Conservation (phyloP, 352 stramenopile species). For the Phytophthora lateralis region DNA sequence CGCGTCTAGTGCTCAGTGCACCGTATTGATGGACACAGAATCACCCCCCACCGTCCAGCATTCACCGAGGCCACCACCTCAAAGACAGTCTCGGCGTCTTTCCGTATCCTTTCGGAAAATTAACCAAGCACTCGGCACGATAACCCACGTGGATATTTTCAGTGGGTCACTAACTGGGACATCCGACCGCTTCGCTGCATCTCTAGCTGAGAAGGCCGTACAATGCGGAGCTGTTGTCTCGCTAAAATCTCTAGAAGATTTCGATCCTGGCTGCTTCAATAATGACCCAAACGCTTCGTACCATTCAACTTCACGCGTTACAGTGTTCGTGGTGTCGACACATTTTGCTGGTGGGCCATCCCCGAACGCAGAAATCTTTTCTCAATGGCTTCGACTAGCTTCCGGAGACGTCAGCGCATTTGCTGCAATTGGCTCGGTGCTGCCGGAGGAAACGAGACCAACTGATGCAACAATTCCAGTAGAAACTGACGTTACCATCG, state of each 20-base stretch:
- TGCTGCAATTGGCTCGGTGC: conserved; percentile 1
- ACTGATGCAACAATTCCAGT: neutral
- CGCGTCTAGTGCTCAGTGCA: neutral
- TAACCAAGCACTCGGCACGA: conserved; percentile 2
- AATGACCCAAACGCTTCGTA: conserved; percentile 32
- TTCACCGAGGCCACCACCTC: neutral
- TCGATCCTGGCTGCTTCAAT: conserved; percentile 34
- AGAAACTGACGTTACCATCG: neutral
- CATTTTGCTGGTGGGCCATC: conserved; percentile 91
- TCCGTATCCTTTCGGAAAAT: conserved; percentile 9
- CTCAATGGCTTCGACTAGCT: conserved; percentile 14
- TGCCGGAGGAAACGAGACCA: neutral
- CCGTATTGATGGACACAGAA: conserved; percentile 1
- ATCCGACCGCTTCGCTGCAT: conserved; percentile 85
- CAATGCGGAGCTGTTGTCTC: conserved; percentile 40
- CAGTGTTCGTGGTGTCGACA: conserved; percentile 90
- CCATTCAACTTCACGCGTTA: conserved; percentile 30
- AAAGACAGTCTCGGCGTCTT: neutral
- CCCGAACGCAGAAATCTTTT: conserved; percentile 44
- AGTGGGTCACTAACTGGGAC: conserved; percentile 93
- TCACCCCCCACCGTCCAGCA: neutral
- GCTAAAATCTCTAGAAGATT: conserved; percentile 37
- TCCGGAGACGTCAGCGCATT: neutral
- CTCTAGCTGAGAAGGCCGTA: conserved; percentile 51
- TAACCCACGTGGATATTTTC: conserved; percentile 72